Percentiles rank a stretch among this genome's conserved stretches.
These are phyloP conservation scores for Hanseniaspora lindneri DNA, from an alignment of 805 yeast genomes.

Conservation along the genomic window DNA sequence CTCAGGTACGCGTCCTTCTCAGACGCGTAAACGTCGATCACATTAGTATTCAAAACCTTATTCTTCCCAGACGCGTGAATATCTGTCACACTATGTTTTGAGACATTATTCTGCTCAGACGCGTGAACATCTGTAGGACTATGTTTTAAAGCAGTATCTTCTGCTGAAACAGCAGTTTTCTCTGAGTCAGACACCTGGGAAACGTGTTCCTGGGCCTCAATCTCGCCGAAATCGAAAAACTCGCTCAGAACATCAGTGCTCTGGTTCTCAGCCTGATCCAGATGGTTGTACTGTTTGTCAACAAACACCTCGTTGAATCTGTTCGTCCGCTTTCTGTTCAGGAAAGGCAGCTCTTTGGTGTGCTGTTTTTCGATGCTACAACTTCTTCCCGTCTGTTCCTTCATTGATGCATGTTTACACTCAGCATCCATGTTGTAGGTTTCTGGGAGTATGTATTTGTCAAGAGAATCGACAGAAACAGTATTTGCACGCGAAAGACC, in stretches of 20 bases:
- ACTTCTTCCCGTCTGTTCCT: conserved; percentile 20
- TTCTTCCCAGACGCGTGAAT: no score
- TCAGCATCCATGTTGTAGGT: conserved; percentile 10
- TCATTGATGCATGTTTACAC: neutral
- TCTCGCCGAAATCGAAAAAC: conserved; percentile 32
- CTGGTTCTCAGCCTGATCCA: conserved; percentile 20
- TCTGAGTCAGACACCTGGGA: conserved; percentile 23
- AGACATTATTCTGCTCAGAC: no score
- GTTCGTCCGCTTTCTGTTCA: conserved; percentile 64
- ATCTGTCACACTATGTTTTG: no score
- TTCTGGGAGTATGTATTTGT: conserved; percentile 10
- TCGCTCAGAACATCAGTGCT: conserved; percentile 32
- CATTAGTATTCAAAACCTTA: conserved; percentile 19
- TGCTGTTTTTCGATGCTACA: conserved; percentile 22
- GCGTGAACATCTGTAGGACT: no score
- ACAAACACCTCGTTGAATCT: conserved; percentile 58
- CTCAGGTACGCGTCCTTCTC: conserved; percentile 37
- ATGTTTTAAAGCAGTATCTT: no score
- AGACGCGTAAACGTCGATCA: conserved; percentile 37
- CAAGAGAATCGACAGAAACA: neutral
- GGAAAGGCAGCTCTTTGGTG: conserved; percentile 37
- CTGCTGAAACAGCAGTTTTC: no score
- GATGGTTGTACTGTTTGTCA: conserved; percentile 54
- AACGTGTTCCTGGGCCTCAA: conserved; percentile 16
- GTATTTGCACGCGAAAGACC: neutral